phyloP scores from a whole-genome alignment of 148 eudicot species.

The Camellia sinensis region DNA sequence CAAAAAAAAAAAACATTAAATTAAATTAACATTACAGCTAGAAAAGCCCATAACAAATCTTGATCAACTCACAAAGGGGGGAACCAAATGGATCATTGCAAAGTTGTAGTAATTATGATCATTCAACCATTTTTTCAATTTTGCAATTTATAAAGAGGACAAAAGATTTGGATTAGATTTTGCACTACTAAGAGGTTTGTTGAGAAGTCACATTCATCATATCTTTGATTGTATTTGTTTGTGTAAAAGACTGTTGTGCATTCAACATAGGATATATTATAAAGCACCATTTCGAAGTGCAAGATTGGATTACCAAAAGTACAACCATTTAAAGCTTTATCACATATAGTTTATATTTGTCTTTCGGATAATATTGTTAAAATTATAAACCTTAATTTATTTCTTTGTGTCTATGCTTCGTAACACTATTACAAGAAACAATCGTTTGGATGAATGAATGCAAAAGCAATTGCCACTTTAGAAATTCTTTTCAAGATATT shows the following conservation, averaged over 20 bases:
- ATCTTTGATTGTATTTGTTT: background rate
- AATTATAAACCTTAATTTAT: too few relatives aligned
- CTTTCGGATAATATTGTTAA: too few relatives aligned
- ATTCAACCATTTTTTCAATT: background rate
- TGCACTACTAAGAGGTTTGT: background rate
- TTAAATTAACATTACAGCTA: background rate
- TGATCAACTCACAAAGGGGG: background rate
- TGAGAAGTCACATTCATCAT: constrained; percentile 4
- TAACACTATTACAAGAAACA: too few relatives aligned
- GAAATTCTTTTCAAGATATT: too few relatives aligned
- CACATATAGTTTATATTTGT: too few relatives aligned
- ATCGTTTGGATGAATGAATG: too few relatives aligned
- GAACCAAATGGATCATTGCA: background rate
- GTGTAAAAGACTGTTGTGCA: background rate
- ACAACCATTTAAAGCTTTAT: too few relatives aligned
- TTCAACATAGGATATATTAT: background rate
- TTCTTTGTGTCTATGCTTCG: too few relatives aligned
- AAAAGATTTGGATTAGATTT: background rate
- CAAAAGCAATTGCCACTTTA: too few relatives aligned
- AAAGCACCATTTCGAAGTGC: too few relatives aligned
- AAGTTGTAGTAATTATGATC: constrained; percentile 5
- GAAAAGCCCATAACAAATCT: background rate
- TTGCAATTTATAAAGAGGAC: background rate
- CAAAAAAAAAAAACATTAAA: background rate
- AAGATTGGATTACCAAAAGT: too few relatives aligned